These are phyloP conservation scores for Kodamaea plutei DNA, from an alignment of 1,139 yeast genomes.

Conservation along the genomic window DNA sequence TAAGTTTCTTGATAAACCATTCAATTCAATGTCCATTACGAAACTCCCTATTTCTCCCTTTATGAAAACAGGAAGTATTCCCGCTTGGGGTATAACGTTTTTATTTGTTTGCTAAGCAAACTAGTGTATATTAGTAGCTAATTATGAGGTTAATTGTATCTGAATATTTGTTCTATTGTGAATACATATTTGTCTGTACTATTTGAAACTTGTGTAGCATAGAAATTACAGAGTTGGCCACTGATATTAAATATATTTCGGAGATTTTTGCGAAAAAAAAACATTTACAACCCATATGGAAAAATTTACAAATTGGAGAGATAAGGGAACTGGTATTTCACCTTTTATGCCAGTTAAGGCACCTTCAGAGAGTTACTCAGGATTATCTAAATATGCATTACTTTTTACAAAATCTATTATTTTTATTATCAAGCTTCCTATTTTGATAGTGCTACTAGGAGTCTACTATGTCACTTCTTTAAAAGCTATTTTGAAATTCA, in stretches of 20 bases:
- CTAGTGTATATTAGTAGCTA: constrained; percentile 16
- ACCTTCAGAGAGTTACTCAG: constrained; percentile 8
- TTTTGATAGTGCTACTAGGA: constrained; percentile 9
- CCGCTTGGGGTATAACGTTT: constrained; percentile 5
- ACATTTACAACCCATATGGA: constrained; percentile 56
- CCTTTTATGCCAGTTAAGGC: constrained; percentile 57
- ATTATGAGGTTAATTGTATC: constrained; percentile 12
- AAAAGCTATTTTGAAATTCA: constrained; percentile 9
- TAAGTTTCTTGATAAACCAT: constrained; percentile 27
- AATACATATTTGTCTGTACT: too few species aligned
- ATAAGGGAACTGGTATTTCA: constrained; percentile 77
- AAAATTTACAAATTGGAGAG: constrained; percentile 71
- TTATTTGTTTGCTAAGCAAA: constrained; percentile 8
- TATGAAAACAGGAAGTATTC: too few species aligned
- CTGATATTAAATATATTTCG: too few species aligned
- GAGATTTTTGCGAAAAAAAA: background rate
- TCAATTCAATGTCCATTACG: constrained; percentile 4
- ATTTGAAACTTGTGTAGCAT: too few species aligned
- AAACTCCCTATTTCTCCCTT: constrained; percentile 1
- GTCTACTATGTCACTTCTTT: constrained; percentile 10
- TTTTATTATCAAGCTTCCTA: constrained; percentile 24
- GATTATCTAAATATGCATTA: constrained; percentile 3
- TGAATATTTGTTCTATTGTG: constrained; percentile 1
- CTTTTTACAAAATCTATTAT: constrained; percentile 16
- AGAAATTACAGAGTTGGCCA: too few species aligned